Percentiles rank a stretch among this genome's conserved stretches.
Conservation (phyloP, 1,139 yeast genomes). For the Yamadazyma friedrichii region DNA sequence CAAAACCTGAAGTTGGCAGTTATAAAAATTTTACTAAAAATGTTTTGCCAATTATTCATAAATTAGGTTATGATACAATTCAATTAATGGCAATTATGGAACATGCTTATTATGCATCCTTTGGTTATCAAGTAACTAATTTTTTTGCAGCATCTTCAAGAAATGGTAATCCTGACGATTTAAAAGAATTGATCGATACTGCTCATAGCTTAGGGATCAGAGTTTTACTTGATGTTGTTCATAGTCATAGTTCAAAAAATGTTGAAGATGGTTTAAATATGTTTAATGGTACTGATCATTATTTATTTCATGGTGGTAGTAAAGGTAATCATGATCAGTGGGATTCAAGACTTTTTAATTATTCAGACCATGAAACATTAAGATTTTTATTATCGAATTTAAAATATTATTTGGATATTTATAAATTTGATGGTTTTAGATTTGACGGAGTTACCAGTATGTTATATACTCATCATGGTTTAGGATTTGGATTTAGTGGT, state of each 20-base stretch:
- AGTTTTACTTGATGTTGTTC: slow-evolving; percentile 88
- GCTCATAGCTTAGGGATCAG: slow-evolving; percentile 88
- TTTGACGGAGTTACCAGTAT: slow-evolving; percentile 96
- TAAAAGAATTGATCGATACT: slow-evolving; percentile 84
- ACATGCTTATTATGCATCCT: slow-evolving; percentile 96
- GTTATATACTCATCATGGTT: slow-evolving; percentile 90
- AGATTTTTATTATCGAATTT: slow-evolving; percentile 86
- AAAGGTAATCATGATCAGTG: slow-evolving; percentile 89
- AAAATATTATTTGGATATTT: slow-evolving; percentile 80
- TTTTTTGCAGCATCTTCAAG: slow-evolving; percentile 89
- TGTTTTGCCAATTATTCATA: slow-evolving; percentile 78
- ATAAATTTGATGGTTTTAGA: slow-evolving; percentile 89
- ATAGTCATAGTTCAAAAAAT: slow-evolving; percentile 93
- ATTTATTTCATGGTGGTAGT: slow-evolving; percentile 84
- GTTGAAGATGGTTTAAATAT: slow-evolving; percentile 89
- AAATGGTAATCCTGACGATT: slow-evolving; percentile 91
- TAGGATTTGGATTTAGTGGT: slow-evolving; percentile 86
- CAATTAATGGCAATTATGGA: slow-evolving; percentile 99
- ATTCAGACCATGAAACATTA: slow-evolving; percentile 86
- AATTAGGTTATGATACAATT: slow-evolving; percentile 86
- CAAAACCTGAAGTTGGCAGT: slow-evolving; percentile 80
- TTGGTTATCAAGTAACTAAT: slow-evolving; percentile 93
- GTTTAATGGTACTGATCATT: slow-evolving; percentile 95
- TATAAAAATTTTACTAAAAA: slow-evolving; percentile 81
- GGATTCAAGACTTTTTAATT: slow-evolving; percentile 93